Conservation (phyloP, 164 flowering plant genomes). For the Tetrastigma voinierianum region DNA sequence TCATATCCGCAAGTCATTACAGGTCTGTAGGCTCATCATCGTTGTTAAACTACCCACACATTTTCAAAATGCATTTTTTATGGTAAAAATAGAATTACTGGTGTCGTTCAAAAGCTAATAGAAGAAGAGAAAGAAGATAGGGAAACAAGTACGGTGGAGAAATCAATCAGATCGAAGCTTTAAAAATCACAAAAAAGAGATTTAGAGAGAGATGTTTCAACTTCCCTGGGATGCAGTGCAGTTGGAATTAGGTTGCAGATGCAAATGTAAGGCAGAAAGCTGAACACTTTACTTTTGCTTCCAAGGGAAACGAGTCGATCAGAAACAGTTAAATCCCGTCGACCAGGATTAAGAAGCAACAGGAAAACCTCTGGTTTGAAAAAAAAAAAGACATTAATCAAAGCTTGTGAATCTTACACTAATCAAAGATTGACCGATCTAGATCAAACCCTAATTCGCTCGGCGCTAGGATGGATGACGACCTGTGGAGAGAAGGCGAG, state of each 20-base stretch:
- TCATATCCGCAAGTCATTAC: slow-evolving; percentile 53
- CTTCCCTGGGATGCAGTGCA: not conserved
- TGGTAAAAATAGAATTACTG: slow-evolving; percentile 15
- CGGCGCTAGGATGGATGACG: no score
- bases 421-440: no score
- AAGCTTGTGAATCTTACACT: no score
- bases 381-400: no score
- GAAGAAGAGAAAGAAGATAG: slow-evolving; percentile 11
- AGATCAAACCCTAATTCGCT: no score
- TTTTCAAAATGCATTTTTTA: not conserved
- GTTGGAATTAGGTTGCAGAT: not conserved
- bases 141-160: slow-evolving; percentile 44
- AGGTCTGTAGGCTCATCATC: slow-evolving; percentile 46
- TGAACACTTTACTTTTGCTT: slow-evolving; percentile 5
- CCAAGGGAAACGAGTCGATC: slow-evolving; percentile 24
- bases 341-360: slow-evolving; percentile 25
- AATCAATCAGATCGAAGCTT: slow-evolving; percentile 25
- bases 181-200: not conserved
- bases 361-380: no score
- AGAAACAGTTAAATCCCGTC: slow-evolving; percentile 10
- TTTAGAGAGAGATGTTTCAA: not conserved
- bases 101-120: slow-evolving; percentile 14
- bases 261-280: not conserved
- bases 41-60: slow-evolving; percentile 1
- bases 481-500: no score